Evolutionary conservation across 129 eudicot species (phyloP).

Genomic region (Calendula officinalis): DNA sequence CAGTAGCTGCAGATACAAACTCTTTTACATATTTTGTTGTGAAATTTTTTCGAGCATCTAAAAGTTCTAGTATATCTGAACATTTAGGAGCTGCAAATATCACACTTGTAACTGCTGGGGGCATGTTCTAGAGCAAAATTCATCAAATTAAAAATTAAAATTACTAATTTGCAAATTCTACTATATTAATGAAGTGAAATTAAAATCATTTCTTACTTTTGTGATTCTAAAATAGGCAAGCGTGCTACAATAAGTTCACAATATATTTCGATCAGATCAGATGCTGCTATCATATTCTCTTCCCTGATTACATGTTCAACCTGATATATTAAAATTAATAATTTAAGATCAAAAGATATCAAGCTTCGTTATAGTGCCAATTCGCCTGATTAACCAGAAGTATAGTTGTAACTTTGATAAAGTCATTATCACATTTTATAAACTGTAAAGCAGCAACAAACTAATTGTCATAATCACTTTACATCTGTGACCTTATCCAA

Average conservation of each 20-base stretch:
- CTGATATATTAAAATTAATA: slow-evolving; percentile 39
- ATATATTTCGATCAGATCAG: slow-evolving; percentile 77
- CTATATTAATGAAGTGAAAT: neutral
- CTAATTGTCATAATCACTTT: too few species aligned
- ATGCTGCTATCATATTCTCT: slow-evolving; percentile 94
- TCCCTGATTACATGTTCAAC: slow-evolving; percentile 94
- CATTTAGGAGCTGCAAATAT: slow-evolving; percentile 92
- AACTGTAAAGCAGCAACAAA: neutral
- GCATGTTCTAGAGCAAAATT: slow-evolving; percentile 48
- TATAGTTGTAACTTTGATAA: too few species aligned
- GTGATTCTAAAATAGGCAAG: slow-evolving; percentile 84
- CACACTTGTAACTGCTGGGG: slow-evolving; percentile 87
- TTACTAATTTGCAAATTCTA: slow-evolving; percentile 5
- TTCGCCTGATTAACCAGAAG: neutral
- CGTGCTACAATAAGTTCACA: slow-evolving; percentile 92
- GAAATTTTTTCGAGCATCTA: slow-evolving; percentile 66
- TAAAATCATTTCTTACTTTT: slow-evolving; percentile 54
- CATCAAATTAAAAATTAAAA: neutral
- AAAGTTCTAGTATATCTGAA: slow-evolving; percentile 77
- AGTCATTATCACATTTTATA: too few species aligned
- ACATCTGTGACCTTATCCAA: too few species aligned
- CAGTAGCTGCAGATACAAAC: slow-evolving; percentile 65
- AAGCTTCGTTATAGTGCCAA: slow-evolving; percentile 1
- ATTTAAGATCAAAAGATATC: neutral
- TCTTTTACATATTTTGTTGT: slow-evolving; percentile 89